Conservation (phyloP, 2,329 filamentous ascomycete genomes). For the Claviceps lovelessii region DNA sequence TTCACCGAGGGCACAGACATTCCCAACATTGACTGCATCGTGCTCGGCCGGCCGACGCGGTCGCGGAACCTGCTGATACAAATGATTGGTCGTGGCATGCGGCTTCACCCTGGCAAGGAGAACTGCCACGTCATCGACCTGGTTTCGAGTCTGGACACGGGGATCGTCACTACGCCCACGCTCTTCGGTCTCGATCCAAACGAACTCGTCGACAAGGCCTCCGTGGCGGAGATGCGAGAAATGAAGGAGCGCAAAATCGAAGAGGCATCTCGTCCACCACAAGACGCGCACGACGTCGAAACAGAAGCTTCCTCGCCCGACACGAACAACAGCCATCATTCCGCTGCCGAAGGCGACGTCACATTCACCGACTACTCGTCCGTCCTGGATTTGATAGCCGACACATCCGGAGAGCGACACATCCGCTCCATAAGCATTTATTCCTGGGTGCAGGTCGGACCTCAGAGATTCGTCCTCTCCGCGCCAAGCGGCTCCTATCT, state of each 20-base stretch:
- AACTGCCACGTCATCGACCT: conserved; percentile 95
- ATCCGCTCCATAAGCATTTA: conserved; percentile 62
- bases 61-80: conserved; percentile 90
- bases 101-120: conserved; percentile 63
- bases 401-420: conserved; percentile 63
- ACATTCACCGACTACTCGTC: conserved; percentile 85
- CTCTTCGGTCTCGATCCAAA: conserved; percentile 82
- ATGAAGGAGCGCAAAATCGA: conserved; percentile 35
- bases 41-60: conserved; percentile 75
- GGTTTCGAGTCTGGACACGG: conserved; percentile 70
- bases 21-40: conserved; percentile 86
- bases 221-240: conserved; percentile 44
- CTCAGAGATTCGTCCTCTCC: conserved; percentile 55
- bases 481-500: conserved; percentile 49
- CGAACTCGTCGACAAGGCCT: conserved; percentile 56
- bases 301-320: neutral
- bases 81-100: conserved; percentile 94
- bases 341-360: conserved; percentile 29
- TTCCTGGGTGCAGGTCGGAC: conserved; percentile 71
- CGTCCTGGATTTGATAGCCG: conserved; percentile 78
- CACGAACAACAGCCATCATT: neutral
- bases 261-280: conserved; percentile 19
- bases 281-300: neutral
- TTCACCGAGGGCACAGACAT: conserved; percentile 98
- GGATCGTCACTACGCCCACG: conserved; percentile 81